Percentiles rank a stretch among this genome's conserved stretches.
Evolutionary conservation across 345 rosid genomes (phyloP).

Genomic region (Salix dunnii): DNA sequence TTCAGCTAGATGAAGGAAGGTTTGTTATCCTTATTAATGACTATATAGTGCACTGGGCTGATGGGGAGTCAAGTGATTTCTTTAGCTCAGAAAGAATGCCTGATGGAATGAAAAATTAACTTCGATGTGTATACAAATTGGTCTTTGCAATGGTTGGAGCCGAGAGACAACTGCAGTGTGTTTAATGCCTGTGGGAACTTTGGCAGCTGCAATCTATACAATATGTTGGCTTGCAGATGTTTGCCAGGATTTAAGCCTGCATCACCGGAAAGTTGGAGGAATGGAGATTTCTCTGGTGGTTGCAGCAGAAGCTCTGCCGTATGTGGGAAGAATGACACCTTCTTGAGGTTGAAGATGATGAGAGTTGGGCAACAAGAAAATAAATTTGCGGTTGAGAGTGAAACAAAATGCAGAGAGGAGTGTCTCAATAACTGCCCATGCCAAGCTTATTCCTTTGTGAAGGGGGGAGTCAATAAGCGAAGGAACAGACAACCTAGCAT

Average conservation of each 20-base stretch:
- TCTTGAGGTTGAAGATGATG: conserved; percentile 16
- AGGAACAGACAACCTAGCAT: background rate
- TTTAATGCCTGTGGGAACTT: conserved; percentile 29
- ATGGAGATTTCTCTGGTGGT: conserved; percentile 20
- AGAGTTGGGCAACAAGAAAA: background rate
- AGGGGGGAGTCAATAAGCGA: background rate
- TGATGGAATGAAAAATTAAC: conserved; percentile 17
- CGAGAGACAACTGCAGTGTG: conserved; percentile 32
- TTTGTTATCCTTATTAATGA: conserved; percentile 22
- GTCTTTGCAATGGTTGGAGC: conserved; percentile 28
- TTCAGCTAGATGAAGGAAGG: conserved; percentile 28
- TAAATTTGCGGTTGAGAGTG: accelerated
- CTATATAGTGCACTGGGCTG: conserved; percentile 33
- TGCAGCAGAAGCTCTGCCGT: conserved; percentile 17
- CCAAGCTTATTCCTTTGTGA: conserved; percentile 24
- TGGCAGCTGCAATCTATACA: conserved; percentile 33
- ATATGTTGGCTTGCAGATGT: conserved; percentile 29
- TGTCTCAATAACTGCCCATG: conserved; percentile 11
- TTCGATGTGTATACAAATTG: background rate
- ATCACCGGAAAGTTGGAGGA: conserved; percentile 14
- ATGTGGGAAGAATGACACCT: background rate
- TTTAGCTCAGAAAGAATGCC: conserved; percentile 33
- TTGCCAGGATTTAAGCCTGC: conserved; percentile 37
- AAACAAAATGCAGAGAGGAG: background rate
- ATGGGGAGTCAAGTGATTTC: conserved; percentile 30